Evolutionary conservation across 441 rosid genomes (phyloP).

Genomic region (Hura crepitans): DNA sequence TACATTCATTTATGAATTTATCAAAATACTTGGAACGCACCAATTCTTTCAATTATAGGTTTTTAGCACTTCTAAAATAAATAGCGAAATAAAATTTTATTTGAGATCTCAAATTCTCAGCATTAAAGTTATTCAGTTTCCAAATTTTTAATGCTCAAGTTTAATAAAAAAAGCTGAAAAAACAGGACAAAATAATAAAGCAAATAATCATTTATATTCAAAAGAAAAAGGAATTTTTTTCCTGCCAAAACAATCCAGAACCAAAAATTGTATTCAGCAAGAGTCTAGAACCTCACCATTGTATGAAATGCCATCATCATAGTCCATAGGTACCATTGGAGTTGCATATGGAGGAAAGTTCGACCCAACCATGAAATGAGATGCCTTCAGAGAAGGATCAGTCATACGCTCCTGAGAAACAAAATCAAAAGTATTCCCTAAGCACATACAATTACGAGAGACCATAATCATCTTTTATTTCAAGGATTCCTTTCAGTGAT

Average conservation of each 20-base stretch:
- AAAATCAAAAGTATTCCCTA: slow-evolving; percentile 21
- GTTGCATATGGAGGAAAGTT: slow-evolving; percentile 37
- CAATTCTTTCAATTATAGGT: background rate
- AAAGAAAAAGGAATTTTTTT: background rate
- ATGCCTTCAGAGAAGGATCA: slow-evolving; percentile 38
- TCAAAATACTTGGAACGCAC: background rate
- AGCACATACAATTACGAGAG: slow-evolving; percentile 11
- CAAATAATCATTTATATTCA: background rate
- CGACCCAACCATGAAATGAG: slow-evolving; percentile 31
- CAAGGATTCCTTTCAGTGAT: background rate
- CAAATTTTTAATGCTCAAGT: background rate
- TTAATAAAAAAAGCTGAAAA: slow-evolving; percentile 6
- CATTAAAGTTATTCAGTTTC: background rate
- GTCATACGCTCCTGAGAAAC: slow-evolving; percentile 50
- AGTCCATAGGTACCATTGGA: slow-evolving; percentile 32
- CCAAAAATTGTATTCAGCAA: slow-evolving; percentile 1
- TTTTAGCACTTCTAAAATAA: background rate
- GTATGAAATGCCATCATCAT: slow-evolving; percentile 38
- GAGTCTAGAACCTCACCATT: slow-evolving; percentile 33
- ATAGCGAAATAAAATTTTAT: background rate
- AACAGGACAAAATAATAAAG: background rate
- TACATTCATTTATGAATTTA: background rate
- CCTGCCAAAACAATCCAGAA: slow-evolving; percentile 8
- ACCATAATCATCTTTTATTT: slow-evolving; percentile 17
- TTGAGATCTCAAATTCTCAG: background rate